A percentile compares a stretch with the other conserved stretches of the same genome.
These are phyloP conservation scores for Exophiala sp. DNA, from an alignment of 2,329 filamentous ascomycete genomes.

Conservation along the genomic window DNA sequence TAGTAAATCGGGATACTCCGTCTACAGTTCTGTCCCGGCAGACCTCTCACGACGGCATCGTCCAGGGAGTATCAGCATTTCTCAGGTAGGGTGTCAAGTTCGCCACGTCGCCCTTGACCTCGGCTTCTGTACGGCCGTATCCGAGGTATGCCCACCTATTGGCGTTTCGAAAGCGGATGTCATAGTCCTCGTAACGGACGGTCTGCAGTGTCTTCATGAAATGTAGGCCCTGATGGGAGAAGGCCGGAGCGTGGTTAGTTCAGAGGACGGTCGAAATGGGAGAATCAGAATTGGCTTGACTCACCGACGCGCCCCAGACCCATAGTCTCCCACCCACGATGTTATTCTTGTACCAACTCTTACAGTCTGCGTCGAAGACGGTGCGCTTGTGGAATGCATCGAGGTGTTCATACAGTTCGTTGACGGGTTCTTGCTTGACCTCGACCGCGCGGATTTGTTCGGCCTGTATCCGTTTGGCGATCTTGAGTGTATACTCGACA, in stretches of 20 bases:
- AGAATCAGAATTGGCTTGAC: too few species aligned
- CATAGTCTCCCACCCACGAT: conserved; percentile 4
- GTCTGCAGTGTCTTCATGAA: conserved; percentile 32
- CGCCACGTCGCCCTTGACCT: conserved; percentile 1
- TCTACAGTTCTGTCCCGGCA: too few species aligned
- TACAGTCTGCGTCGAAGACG: conserved; percentile 32
- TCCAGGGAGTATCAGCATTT: not conserved
- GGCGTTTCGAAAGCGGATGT: conserved; percentile 34
- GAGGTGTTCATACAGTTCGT: conserved; percentile 26
- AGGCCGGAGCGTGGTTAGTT: too few species aligned
- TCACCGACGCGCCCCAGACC: conserved; percentile 12
- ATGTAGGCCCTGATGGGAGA: too few species aligned
- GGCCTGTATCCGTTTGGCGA: conserved; percentile 32
- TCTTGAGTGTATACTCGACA: conserved; percentile 32
- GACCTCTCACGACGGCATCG: too few species aligned
- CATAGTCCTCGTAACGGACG: conserved; percentile 35
- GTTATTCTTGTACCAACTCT: conserved; percentile 37
- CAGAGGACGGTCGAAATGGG: too few species aligned
- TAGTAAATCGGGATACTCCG: too few species aligned
- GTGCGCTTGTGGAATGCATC: conserved; percentile 32
- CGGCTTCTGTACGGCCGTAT: conserved; percentile 44
- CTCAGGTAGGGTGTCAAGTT: conserved; percentile 5
- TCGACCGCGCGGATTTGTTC: conserved; percentile 32
- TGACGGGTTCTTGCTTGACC: conserved; percentile 18
- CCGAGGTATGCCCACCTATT: conserved; percentile 40